Evolutionary conservation across 805 yeast species (phyloP).

Genomic region (Lipomyces mesembrius): DNA sequence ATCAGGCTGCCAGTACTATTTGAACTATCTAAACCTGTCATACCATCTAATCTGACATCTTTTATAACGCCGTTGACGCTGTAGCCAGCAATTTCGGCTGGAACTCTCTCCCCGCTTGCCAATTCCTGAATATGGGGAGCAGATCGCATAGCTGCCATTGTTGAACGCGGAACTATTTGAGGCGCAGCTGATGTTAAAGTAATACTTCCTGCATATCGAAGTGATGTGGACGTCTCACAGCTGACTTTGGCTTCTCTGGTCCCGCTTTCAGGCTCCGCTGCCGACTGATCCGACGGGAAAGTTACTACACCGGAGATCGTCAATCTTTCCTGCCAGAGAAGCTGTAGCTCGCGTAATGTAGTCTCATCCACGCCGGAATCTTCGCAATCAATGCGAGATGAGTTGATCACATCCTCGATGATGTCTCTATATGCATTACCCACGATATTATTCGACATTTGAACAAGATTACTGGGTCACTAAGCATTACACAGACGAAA

Average conservation of each 20-base stretch:
- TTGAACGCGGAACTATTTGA: constrained; percentile 31
- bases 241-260: constrained; percentile 13
- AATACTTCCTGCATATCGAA: constrained; percentile 1
- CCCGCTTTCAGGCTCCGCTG: constrained; percentile 9
- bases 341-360: constrained; percentile 80
- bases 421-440: constrained; percentile 77
- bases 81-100: constrained; percentile 40
- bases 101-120: constrained; percentile 40
- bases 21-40: constrained; percentile 17
- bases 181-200: constrained; percentile 13
- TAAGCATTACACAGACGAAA: background rate
- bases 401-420: constrained; percentile 86
- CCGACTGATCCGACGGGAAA: constrained; percentile 63
- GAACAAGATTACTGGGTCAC: background rate
- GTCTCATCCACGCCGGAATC: constrained; percentile 95
- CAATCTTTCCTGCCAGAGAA: constrained; percentile 77
- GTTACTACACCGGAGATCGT: constrained; percentile 65
- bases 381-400: constrained; percentile 92
- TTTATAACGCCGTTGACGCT: constrained; percentile 43
- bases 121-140: constrained; percentile 43
- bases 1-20: constrained; percentile 52
- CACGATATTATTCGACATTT: constrained; percentile 35
- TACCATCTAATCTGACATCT: constrained; percentile 36
- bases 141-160: constrained; percentile 44
- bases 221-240: constrained; percentile 26